Base-by-base conservation (phyloP, 495 filamentous ascomycete genomes). In the Aspergillus funiculosus region DNA sequence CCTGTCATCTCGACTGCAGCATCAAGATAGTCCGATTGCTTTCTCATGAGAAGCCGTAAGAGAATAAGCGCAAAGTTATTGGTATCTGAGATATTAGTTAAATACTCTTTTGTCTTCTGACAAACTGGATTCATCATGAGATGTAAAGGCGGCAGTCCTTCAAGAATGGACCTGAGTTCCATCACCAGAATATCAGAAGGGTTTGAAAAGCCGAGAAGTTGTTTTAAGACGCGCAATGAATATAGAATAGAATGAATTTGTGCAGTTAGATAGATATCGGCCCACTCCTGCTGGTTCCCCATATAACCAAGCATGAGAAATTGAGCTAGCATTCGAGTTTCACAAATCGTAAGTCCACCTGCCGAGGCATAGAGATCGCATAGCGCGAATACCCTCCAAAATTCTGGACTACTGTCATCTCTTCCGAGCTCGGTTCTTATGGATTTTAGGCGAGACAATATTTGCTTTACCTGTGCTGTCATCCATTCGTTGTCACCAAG, bases 231-330 rank as follows among this genome's bases (percentile, higher is more conserved):
- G 20, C 84, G 73, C 0, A 89, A 52, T 0, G 84, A 85, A 51
- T 87, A 88, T 5, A 76, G 63, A 3, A 73, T 73, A 2, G 78
- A 77, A 21, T 86, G 77, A 0, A 79, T 58, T 48, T 86, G 79
- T 4, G 81, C 82, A 9, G 70, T 54, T 8, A 85, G 69, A 37
- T 89, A 84, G 15, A 86, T 58, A 18, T 77, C 70, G 1, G 72
- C 69, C 86, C 84, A 88, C 6, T 59, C 58, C 2, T 60, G 38
- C 1, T 19, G 39, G 19, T 56, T 24, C 2, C 48, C 58, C 51
- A 58, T 51, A 6, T 50, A 56, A 1, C 66, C 70, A 11, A 45
- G 24, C 13, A 18, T 43, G 9, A 68, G 45, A 34, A 64, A 67
- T 5, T 47, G 52, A 7, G 42, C 50, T 32, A 66, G 41, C 15